These are phyloP conservation scores for Mycena vulgaris DNA, from an alignment of 768 basidiomycete genomes.

Conservation along the genomic window DNA sequence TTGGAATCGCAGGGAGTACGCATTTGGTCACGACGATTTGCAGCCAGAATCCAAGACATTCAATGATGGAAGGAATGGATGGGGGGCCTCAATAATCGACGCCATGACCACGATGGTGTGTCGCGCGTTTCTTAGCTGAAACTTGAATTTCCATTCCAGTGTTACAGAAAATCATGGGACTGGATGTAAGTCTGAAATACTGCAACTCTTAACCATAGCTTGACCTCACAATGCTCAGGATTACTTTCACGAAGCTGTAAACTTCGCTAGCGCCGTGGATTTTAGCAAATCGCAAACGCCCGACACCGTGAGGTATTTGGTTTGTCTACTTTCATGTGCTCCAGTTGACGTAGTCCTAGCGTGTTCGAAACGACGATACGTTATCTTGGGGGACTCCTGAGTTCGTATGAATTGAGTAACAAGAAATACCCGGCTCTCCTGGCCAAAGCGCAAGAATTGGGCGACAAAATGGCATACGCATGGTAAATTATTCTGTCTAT, in stretches of 20 bases:
- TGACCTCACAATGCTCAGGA: slow-evolving; percentile 44
- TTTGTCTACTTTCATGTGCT: slow-evolving; percentile 26
- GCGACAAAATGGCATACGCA: slow-evolving; percentile 73
- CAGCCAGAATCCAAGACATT: slow-evolving; percentile 61
- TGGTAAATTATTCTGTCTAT: slow-evolving; percentile 51
- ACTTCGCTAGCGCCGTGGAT: slow-evolving; percentile 59
- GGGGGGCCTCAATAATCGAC: slow-evolving; percentile 57
- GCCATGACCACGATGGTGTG: slow-evolving; percentile 61
- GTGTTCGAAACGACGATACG: slow-evolving; percentile 87
- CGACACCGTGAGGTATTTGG: slow-evolving; percentile 59
- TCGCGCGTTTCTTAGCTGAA: not conserved
- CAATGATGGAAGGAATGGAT: slow-evolving; percentile 52
- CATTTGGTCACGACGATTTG: slow-evolving; percentile 75
- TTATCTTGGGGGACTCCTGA: slow-evolving; percentile 76
- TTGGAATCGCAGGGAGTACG: slow-evolving; percentile 58
- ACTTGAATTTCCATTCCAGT: not conserved
- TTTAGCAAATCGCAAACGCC: slow-evolving; percentile 60
- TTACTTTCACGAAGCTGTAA: slow-evolving; percentile 62
- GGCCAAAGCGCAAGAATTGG: slow-evolving; percentile 73
- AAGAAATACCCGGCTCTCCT: slow-evolving; percentile 64
- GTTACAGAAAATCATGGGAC: slow-evolving; percentile 63
- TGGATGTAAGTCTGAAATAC: slow-evolving; percentile 48
- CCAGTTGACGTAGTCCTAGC: slow-evolving; percentile 59
- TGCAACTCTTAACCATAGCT: not conserved
- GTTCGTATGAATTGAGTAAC: slow-evolving; percentile 78